These are phyloP conservation scores for Boletus rubroflammeus DNA, from an alignment of 768 basidiomycete genomes.

Conservation along the genomic window DNA sequence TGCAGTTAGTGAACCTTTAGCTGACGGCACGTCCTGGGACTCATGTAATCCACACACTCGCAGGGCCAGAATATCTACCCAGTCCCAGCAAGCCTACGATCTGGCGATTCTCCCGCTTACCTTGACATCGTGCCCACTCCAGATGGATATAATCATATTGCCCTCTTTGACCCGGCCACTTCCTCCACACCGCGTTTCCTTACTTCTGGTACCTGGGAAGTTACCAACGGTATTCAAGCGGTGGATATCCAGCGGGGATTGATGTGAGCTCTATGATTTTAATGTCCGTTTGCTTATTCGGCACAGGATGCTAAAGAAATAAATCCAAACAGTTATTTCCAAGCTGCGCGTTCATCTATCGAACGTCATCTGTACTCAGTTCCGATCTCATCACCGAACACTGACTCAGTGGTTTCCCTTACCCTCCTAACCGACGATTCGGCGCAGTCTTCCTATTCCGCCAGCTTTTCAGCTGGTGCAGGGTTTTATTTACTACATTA, in stretches of 20 bases:
- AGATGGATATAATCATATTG: conserved; percentile 90
- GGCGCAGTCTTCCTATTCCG: conserved; percentile 54
- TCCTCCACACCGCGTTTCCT: conserved; percentile 73
- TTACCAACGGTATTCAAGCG: conserved; percentile 66
- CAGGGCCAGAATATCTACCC: conserved; percentile 65
- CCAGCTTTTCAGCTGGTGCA: conserved; percentile 79
- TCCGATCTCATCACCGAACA: conserved; percentile 52
- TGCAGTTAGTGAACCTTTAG: conserved; percentile 46
- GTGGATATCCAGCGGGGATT: conserved; percentile 65
- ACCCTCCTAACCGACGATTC: conserved; percentile 50
- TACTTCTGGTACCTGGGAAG: conserved; percentile 89
- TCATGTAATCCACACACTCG: conserved; percentile 14
- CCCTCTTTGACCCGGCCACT: conserved; percentile 78
- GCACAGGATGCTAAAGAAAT: conserved; percentile 22
- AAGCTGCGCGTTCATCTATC: conserved; percentile 79
- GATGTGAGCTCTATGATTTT: conserved; percentile 54
- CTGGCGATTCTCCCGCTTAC: conserved; percentile 59
- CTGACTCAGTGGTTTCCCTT: conserved; percentile 35
- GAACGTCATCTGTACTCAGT: conserved; percentile 84
- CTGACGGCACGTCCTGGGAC: conserved; percentile 1
- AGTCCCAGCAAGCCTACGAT: conserved; percentile 44
- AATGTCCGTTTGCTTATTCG: conserved; percentile 28
- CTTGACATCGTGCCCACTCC: conserved; percentile 82
- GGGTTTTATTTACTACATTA: conserved; percentile 84
- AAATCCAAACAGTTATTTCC: conserved; percentile 67